These are phyloP conservation scores for Chlamydomonas schloesseri DNA, from an alignment of 139 green algal genomes.

Conservation along the genomic window DNA sequence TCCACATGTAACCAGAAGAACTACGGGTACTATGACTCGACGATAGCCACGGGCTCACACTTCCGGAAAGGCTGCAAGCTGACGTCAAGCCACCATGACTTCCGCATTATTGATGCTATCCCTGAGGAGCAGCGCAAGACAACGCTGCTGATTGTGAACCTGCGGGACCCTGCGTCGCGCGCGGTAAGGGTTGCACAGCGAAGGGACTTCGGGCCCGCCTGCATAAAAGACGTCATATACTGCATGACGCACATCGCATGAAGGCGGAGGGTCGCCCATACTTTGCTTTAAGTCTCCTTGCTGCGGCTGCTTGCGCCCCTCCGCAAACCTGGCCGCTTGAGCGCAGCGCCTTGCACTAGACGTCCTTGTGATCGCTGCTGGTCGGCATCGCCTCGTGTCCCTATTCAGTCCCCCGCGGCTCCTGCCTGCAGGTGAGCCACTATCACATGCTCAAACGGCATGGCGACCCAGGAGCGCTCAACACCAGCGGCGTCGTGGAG, in stretches of 20 bases:
- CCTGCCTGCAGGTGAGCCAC: conserved; percentile 20
- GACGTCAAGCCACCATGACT: conserved; percentile 37
- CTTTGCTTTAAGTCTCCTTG: no score
- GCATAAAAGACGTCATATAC: no score
- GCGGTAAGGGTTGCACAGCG: no score
- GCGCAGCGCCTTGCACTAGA: no score
- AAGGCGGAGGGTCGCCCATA: no score
- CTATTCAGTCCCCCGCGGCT: no score
- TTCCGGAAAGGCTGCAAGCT: conserved; percentile 31
- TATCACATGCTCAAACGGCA: conserved; percentile 39
- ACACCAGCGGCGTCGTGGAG: not conserved
- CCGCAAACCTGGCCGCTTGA: no score
- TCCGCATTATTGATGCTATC: conserved; percentile 15
- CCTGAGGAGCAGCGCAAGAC: conserved; percentile 18
- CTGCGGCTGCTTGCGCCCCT: no score
- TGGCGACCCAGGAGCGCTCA: not conserved
- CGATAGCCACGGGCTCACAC: conserved; percentile 7
- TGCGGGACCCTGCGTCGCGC: conserved; percentile 1
- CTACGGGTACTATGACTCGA: not conserved
- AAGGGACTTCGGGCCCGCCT: no score
- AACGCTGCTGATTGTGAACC: conserved; percentile 42
- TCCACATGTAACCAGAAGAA: conserved; percentile 11
- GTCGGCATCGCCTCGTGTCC: no score
- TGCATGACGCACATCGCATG: no score
- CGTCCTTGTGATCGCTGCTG: no score